Evolutionary conservation across 2,329 filamentous ascomycete genomes (phyloP).

Genomic region (Colletotrichum falcatum): DNA sequence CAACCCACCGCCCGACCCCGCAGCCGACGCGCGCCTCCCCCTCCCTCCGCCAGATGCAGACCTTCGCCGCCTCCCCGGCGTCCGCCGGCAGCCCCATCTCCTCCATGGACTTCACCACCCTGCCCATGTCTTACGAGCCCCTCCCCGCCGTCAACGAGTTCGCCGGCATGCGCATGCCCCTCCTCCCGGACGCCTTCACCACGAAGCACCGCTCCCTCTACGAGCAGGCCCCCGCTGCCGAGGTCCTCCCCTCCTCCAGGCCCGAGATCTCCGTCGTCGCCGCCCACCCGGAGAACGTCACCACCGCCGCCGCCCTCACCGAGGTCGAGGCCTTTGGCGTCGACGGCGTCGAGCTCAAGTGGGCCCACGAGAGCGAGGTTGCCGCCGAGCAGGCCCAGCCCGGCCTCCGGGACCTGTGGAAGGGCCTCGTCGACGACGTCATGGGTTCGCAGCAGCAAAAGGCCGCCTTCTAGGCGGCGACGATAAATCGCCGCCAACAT

Average conservation of each 20-base stretch:
- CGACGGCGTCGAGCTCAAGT: conserved; percentile 68
- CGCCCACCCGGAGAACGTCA: conserved; percentile 64
- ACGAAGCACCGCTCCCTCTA: conserved; percentile 53
- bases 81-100: conserved; percentile 50
- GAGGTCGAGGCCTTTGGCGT: conserved; percentile 70
- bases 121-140: conserved; percentile 60
- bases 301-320: conserved; percentile 63
- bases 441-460: conserved; percentile 43
- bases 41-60: conserved; percentile 70
- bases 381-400: conserved; percentile 49
- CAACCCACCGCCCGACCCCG: conserved; percentile 61
- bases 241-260: conserved; percentile 49
- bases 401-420: conserved; percentile 66
- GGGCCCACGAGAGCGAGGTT: conserved; percentile 55
- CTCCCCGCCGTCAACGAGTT: conserved; percentile 49
- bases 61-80: conserved; percentile 57
- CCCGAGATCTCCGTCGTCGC: conserved; percentile 68
- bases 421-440: conserved; percentile 66
- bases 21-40: conserved; percentile 53
- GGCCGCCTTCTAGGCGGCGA: conserved; percentile 13
- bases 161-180: conserved; percentile 64
- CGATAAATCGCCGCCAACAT: too few species aligned
- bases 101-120: conserved; percentile 65
- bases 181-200: conserved; percentile 70
- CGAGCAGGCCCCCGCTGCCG: conserved; percentile 54